Conservation (phyloP, 1,284 basidiomycete genomes). For the Puccinia coronata region DNA sequence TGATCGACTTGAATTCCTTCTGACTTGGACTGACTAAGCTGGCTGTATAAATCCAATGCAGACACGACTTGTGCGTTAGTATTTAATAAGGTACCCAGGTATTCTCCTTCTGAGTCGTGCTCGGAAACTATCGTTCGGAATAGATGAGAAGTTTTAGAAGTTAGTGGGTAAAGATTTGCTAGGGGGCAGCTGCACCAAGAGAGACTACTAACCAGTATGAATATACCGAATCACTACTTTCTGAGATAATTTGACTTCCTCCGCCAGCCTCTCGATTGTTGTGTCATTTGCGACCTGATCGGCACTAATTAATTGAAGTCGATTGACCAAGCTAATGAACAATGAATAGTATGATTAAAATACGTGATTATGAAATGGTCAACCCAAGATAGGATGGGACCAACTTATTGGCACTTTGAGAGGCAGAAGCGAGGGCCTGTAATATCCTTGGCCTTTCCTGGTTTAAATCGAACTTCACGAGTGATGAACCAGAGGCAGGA, state of each 20-base stretch:
- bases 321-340: slow-evolving; percentile 26
- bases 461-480: neutral
- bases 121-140: neutral
- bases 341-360: no score
- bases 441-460: neutral
- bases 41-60: neutral
- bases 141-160: neutral
- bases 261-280: neutral
- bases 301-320: slow-evolving; percentile 18
- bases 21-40: neutral
- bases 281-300: neutral
- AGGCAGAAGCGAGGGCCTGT: slow-evolving; percentile 5
- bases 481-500: neutral
- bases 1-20: neutral
- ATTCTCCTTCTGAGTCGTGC: slow-evolving; percentile 22
- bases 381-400: neutral
- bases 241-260: slow-evolving; percentile 13
- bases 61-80: slow-evolving; percentile 22
- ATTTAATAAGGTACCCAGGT: slow-evolving; percentile 29
- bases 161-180: neutral
- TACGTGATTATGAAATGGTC: no score
- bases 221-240: slow-evolving; percentile 5
- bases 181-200: neutral
- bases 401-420: slow-evolving; percentile 17
- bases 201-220: neutral